Evolutionary conservation across 169 alveolate species (phyloP).

Genomic region (Eimeria praecox): DNA sequence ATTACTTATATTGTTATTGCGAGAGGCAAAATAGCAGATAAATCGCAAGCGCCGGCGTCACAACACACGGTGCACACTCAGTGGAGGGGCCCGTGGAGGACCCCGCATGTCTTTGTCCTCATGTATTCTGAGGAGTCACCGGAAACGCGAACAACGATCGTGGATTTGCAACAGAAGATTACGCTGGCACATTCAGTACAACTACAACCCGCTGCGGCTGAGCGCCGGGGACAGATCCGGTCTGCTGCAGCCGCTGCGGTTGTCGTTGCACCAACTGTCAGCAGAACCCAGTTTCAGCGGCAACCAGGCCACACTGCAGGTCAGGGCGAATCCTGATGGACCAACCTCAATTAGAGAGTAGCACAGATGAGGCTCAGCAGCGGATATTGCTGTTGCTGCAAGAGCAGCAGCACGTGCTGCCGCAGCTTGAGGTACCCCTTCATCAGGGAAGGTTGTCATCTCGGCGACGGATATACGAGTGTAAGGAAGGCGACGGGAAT

Average conservation of each 20-base stretch:
- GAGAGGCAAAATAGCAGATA: neutral
- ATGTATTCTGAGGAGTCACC: neutral
- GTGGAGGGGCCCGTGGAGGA: neutral
- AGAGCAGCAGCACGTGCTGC: conserved; percentile 43
- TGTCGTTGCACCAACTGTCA: neutral
- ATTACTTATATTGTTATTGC: neutral
- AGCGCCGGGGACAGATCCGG: neutral
- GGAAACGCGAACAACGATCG: neutral
- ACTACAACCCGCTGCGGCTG: neutral
- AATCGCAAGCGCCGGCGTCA: neutral
- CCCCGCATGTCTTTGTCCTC: neutral
- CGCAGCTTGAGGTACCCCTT: conserved; percentile 43
- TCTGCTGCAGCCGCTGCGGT: neutral
- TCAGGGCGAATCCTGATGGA: neutral
- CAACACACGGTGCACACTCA: neutral
- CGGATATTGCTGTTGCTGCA: neutral
- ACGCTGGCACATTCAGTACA: neutral
- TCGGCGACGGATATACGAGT: conserved; percentile 43
- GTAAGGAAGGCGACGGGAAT: neutral
- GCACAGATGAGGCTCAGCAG: conserved; percentile 4
- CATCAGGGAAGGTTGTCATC: neutral
- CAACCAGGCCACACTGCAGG: neutral
- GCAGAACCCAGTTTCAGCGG: neutral
- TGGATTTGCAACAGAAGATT: neutral
- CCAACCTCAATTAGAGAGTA: neutral